Percentiles rank a stretch among this genome's conserved stretches.
These are phyloP conservation scores for Cubamyces lactineus DNA, from an alignment of 768 basidiomycete genomes.

Conservation along the genomic window DNA sequence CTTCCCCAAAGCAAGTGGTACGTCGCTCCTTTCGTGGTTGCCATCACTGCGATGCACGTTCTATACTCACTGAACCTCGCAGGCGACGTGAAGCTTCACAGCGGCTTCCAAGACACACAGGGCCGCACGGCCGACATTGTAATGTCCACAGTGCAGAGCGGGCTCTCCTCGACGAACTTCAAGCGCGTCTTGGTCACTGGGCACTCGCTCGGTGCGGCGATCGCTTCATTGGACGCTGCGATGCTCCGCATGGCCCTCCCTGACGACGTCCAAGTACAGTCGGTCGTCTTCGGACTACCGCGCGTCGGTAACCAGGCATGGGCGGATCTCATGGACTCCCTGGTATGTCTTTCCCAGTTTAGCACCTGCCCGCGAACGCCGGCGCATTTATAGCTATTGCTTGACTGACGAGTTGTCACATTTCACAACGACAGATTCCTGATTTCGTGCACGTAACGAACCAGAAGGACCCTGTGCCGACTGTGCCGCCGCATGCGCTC, in stretches of 20 bases:
- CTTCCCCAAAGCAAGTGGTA: conserved; percentile 39
- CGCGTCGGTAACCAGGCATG: conserved; percentile 21
- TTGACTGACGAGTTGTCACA: neutral
- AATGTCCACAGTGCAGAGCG: conserved; percentile 32
- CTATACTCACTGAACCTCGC: neutral
- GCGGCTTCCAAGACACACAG: conserved; percentile 35
- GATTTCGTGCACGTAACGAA: conserved; percentile 59
- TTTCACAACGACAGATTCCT: conserved; percentile 20
- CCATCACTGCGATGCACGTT: neutral
- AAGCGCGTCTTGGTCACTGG: conserved; percentile 34
- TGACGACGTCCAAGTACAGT: conserved; percentile 27
- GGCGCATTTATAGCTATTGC: neutral
- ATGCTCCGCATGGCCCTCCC: conserved; percentile 36
- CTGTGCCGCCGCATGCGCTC: conserved; percentile 38
- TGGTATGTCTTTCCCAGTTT: conserved; percentile 19
- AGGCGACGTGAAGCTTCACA: conserved; percentile 30
- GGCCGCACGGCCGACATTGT: conserved; percentile 33
- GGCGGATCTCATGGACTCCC: conserved; percentile 34
- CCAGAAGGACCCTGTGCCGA: conserved; percentile 45
- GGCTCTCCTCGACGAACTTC: conserved; percentile 30
- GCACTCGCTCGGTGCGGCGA: conserved; percentile 38
- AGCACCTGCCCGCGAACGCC: neutral
- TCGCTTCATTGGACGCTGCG: conserved; percentile 37
- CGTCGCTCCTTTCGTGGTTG: neutral
- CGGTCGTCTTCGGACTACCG: conserved; percentile 34